Percentiles rank a stretch among this genome's conserved stretches.
Evolutionary conservation across 2,329 filamentous ascomycete species (phyloP).

Genomic region (Aureobasidium sp.): DNA sequence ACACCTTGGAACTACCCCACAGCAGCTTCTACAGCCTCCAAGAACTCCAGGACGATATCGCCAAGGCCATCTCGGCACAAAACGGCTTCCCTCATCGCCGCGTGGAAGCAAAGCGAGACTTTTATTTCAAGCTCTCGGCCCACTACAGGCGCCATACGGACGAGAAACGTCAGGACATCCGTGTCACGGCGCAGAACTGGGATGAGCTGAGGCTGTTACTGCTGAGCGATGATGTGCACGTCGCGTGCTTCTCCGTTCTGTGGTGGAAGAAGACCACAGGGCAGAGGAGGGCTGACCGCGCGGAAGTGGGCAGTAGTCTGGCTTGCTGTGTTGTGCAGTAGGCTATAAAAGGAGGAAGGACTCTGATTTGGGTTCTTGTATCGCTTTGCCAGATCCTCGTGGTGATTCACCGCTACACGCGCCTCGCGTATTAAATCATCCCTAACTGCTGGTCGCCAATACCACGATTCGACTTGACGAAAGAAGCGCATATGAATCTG

Average conservation of each 20-base stretch:
- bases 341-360: not conserved
- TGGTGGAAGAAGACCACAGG: conserved; percentile 4
- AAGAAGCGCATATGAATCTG: not conserved
- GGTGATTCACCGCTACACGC: not conserved
- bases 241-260: conserved; percentile 1
- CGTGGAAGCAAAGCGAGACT: conserved; percentile 1
- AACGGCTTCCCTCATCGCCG: not conserved
- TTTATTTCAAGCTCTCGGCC: not conserved
- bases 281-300: conserved; percentile 22
- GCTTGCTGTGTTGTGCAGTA: conserved; percentile 2
- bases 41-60: conserved; percentile 1
- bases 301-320: conserved; percentile 17
- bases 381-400: not conserved
- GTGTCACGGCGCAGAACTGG: conserved; percentile 3
- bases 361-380: not conserved
- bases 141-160: not conserved
- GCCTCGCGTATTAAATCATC: not conserved
- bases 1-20: not conserved
- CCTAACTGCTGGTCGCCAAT: not conserved
- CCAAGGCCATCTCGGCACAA: conserved; percentile 1
- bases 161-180: not conserved
- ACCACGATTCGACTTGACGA: not conserved
- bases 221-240: not conserved
- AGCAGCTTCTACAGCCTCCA: not conserved
- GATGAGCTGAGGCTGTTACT: not conserved